Evolutionary conservation across 2,329 filamentous ascomycete genomes (phyloP), one percentile per base, ranked within the genome.

Genomic region (Fonsecaea erecta): DNA sequence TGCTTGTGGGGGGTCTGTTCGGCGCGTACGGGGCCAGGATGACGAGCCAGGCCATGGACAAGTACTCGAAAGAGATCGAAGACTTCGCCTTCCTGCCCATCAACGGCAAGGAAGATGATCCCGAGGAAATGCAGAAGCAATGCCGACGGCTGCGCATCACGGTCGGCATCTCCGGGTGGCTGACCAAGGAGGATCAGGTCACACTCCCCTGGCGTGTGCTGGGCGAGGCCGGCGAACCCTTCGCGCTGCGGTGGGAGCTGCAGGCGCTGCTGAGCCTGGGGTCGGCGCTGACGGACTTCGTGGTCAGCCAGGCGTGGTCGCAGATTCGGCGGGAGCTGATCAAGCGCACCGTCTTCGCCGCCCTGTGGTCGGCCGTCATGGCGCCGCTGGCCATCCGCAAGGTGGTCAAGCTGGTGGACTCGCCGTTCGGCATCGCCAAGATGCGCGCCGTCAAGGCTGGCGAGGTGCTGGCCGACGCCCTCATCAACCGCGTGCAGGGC

Each of bases 41-140:
- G 80, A 88, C 89, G 0, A 85, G 86, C 61, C 88, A 92, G 77
- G 90, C 90, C 79, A 89, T 95, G 81, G 90, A 94, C 70, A 82
- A 87, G 8, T 94, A 92, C 73, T 84, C 88, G 12, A 87, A 87
- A 72, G 90, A 94, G 68, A 87, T 96, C 14, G 86, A 89, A 70
- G 91, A 96, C 72, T 93, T 95, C 74, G 90, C 85, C 0, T 89
- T 96, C 71, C 75, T 94, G 5, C 89, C 90, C 0, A 79, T 94
- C 8, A 51, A 57, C 3, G 61, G 59, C 21, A 43, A 24, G 6
- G 54, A 55, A 26, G 73, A 78, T 40, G 76, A 76, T 40, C 75
- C 68, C 11, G 76, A 68, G 26, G 60, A 66, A 32, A 46, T 52
- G 28, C 61, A 68, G 18, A 59, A 63, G 28, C 37, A 68, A 26